These are phyloP conservation scores for Diaporthe capsici DNA, from an alignment of 2,329 filamentous ascomycete genomes.

Conservation along the genomic window DNA sequence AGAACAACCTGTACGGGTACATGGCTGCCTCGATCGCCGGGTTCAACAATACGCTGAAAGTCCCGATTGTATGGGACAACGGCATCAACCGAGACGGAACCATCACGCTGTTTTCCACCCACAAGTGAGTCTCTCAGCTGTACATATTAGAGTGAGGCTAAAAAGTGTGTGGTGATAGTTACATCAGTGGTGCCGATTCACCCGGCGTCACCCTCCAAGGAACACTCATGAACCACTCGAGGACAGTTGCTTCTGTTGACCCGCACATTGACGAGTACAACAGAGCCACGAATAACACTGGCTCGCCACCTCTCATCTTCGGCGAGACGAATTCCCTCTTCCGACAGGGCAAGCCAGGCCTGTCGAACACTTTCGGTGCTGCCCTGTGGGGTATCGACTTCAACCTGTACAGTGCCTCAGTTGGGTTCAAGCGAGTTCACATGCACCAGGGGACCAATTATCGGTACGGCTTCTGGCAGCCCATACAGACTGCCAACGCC, in stretches of 20 bases:
- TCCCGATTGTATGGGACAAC: slow-evolving; percentile 64
- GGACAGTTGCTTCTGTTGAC: slow-evolving; percentile 62
- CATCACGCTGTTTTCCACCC: slow-evolving; percentile 68
- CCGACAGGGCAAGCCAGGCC: slow-evolving; percentile 71
- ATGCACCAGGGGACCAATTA: slow-evolving; percentile 77
- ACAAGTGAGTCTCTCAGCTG: slow-evolving; percentile 64
- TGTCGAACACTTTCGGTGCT: slow-evolving; percentile 76
- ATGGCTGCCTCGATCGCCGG: slow-evolving; percentile 72
- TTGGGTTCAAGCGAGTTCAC: slow-evolving; percentile 69
- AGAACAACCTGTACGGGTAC: slow-evolving; percentile 60
- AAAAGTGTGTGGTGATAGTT: slow-evolving; percentile 56
- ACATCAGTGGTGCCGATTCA: slow-evolving; percentile 71
- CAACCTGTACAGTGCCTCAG: slow-evolving; percentile 69
- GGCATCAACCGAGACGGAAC: slow-evolving; percentile 64
- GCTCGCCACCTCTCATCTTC: slow-evolving; percentile 65
- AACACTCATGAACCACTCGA: slow-evolving; percentile 75
- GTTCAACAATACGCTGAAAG: slow-evolving; percentile 64
- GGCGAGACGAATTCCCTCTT: slow-evolving; percentile 75
- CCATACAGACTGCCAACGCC: slow-evolving; percentile 63
- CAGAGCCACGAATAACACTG: slow-evolving; percentile 52
- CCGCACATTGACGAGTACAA: slow-evolving; percentile 63
- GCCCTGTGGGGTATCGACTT: slow-evolving; percentile 77
- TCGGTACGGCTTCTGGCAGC: slow-evolving; percentile 74
- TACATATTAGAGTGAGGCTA: background rate
- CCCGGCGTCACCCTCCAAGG: slow-evolving; percentile 73